phyloP scores from a whole-genome alignment of 2,329 filamentous ascomycete species.

The Diaporthe sp. region DNA sequence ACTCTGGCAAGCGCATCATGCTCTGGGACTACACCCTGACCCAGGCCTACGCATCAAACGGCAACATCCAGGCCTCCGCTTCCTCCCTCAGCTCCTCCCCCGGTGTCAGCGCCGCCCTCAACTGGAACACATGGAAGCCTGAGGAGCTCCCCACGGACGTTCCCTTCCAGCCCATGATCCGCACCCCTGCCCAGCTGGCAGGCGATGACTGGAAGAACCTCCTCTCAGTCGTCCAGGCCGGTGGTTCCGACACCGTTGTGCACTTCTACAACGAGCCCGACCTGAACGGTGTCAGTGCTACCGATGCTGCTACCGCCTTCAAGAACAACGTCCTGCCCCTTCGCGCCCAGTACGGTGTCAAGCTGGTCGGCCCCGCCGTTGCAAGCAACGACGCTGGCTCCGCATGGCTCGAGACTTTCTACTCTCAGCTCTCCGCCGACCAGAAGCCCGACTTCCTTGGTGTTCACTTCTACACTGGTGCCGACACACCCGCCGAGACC shows the following conservation, averaged over 20 bases:
- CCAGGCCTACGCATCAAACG: constrained; percentile 14
- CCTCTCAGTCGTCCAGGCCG: constrained; percentile 42
- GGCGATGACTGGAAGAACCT: constrained; percentile 53
- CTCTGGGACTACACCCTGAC: constrained; percentile 60
- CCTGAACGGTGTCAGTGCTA: constrained; percentile 49
- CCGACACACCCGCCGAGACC: constrained; percentile 46
- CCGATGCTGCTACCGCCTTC: constrained; percentile 55
- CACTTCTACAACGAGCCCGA: constrained; percentile 63
- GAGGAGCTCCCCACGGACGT: constrained; percentile 50
- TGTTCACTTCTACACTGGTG: constrained; percentile 57
- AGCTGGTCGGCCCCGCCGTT: constrained; percentile 54
- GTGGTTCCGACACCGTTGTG: constrained; percentile 47
- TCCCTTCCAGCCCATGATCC: constrained; percentile 58
- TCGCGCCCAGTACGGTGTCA: constrained; percentile 43
- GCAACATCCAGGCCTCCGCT: constrained; percentile 14
- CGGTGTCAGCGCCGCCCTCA: constrained; percentile 52
- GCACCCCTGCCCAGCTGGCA: constrained; percentile 50
- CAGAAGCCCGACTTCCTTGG: constrained; percentile 56
- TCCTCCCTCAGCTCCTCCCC: constrained; percentile 46
- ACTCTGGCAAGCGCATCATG: constrained; percentile 51
- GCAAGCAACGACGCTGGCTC: constrained; percentile 53
- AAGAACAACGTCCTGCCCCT: constrained; percentile 51
- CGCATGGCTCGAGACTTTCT: constrained; percentile 56
- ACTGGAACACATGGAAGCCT: constrained; percentile 57
- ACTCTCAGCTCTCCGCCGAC: constrained; percentile 47